Base-by-base conservation (phyloP, 768 basidiomycete genomes). In the Chiua virens region DNA sequence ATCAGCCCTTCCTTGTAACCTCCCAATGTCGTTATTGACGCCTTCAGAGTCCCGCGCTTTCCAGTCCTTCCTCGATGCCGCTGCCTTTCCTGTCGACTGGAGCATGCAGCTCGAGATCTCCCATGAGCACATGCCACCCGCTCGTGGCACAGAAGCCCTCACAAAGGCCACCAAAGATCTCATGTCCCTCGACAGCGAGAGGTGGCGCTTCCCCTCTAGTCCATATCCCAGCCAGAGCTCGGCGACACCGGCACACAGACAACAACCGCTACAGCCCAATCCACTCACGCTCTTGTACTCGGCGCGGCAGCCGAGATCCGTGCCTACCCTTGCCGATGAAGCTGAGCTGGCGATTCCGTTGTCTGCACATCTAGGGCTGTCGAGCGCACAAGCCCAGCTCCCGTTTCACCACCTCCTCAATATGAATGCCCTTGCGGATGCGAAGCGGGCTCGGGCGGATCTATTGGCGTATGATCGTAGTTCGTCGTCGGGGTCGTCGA, bases 161-260 rank as follows among this genome's bases (percentile, higher is more conserved):
- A 72, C 85, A 47, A 87, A 86, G 69, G 89, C 89, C 0, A 92
- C 89, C 0, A 89, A 87, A 67, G 87, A 91, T 67, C 80, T 92
- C 39, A 89, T 92, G 83, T 75, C 86, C 5, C 75, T 90, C 23
- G 86, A 86, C 52, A 58, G 54, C 13, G 74, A 68, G 14, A 69
- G 63, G 8, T 82, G 72, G 75, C 63, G 61, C 23, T 60, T 63
- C 44, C 64, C 63, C 4, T 55, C 67, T 6, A 53, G 45, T n/a
- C 36, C 58, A 8, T 64, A 49, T 2, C 23, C 52, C 6, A 25
- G 30, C 1, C 59, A 56, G 13, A 32, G 44, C 35, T 41, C 59
- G 28, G 57, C 37, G 3, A 34, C 52, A 1, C 42, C 60, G 40
- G 50, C 35, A 40, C 50, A 50, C 23, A 54, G 56, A 22, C 50